Evolutionary conservation across 345 rosid genomes (phyloP), one percentile per base, ranked within the genome.

Genomic region (Physaria fendleri): DNA sequence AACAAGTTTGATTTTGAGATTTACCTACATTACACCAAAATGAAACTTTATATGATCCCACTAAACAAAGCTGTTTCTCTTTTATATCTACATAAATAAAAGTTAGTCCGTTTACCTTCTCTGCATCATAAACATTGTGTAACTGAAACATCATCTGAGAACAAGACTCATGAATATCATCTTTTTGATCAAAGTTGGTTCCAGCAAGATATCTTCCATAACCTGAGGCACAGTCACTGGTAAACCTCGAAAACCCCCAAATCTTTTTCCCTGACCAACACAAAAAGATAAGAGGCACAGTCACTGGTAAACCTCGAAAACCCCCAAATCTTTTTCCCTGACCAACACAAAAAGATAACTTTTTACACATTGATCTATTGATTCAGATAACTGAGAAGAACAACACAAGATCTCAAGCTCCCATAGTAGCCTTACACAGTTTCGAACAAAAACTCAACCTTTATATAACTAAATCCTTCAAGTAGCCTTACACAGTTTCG

Each of bases 111-210:
- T 29, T 5, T 46, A 83, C 99, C 85, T 93, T 85, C 43, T 83
- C 85, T 50, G 96, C 85, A 72, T 93, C 99, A 68, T 87, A 93
- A 77, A 89, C 84, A 69, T 87, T 81, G 29, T 85, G 86, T 40
- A 93, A 85, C 73, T 90, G 87, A 27, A 77, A 81, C 74, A 93
- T 85, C 95, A 93, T 81, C 54, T 87, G 94, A 41, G 95, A 89
- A 83, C 94, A 93, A 4, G 89, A 82, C 56, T 81, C 96, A 17
- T 80, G 75, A 44, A 93, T 83, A 73, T 87, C 94, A 55, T 77
- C 82, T 74, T 80, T 87, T 71, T 72, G 67, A 65, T 93, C 95
- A 1, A 74, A 77, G 72, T 74, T 75, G 13, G 87, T 79, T 71
- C 84, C 95, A 16, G 89, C 64, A 17, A 80, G 78, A 74, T 83